Percentiles rank a stretch among this genome's conserved stretches.
phyloP scores from a whole-genome alignment of 1,139 yeast species.

The Protomyces inundatus region DNA sequence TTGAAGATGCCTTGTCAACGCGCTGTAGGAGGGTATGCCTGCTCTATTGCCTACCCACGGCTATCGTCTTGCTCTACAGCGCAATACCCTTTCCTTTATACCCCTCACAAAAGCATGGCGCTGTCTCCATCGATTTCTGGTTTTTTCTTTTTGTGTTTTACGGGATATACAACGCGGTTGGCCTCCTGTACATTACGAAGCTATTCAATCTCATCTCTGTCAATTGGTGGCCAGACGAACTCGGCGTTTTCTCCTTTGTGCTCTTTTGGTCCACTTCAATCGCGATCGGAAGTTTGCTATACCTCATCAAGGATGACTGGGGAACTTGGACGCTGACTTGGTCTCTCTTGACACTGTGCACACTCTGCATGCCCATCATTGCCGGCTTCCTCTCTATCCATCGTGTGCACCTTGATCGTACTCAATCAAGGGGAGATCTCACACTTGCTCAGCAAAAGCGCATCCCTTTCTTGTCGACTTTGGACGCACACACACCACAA shows the following conservation, averaged over 20 bases:
- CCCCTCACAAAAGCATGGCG: neutral
- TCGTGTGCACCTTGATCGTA: neutral
- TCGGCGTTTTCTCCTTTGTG: slow-evolving; percentile 28
- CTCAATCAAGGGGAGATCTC: neutral
- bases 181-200: slow-evolving; percentile 30
- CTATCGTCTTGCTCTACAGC: slow-evolving; percentile 7
- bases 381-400: slow-evolving; percentile 12
- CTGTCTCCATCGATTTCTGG: slow-evolving; percentile 27
- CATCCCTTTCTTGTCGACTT: neutral
- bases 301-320: slow-evolving; percentile 18
- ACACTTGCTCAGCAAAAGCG: neutral
- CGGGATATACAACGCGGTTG: slow-evolving; percentile 30
- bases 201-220: slow-evolving; percentile 29
- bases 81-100: slow-evolving; percentile 21
- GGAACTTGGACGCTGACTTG: slow-evolving; percentile 28
- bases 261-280: slow-evolving; percentile 29
- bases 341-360: slow-evolving; percentile 28
- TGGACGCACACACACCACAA: slow-evolving; percentile 8
- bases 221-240: slow-evolving; percentile 29
- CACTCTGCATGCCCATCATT: slow-evolving; percentile 24
- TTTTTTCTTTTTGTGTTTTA: slow-evolving; percentile 29
- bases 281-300: slow-evolving; percentile 24
- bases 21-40: slow-evolving; percentile 8
- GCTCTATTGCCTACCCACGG: slow-evolving; percentile 22
- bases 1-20: slow-evolving; percentile 9